Base-by-base conservation (phyloP, 2,329 filamentous ascomycete genomes). In the Lachnellula cervina region DNA sequence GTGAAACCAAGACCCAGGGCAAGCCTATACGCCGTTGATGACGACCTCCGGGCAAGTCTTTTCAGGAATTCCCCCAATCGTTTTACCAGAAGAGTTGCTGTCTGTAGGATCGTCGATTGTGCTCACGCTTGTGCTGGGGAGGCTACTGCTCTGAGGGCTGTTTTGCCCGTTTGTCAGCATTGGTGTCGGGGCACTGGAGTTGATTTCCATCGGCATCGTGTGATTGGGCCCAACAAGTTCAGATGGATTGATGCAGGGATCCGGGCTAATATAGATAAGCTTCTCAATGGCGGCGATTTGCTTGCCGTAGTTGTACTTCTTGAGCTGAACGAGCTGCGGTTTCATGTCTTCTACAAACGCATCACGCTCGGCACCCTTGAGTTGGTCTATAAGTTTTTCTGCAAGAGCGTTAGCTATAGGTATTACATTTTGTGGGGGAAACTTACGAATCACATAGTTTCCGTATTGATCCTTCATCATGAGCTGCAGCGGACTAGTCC, bases 401-500 rank as follows among this genome's bases (percentile, higher is more conserved):
- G 68, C 34, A n/a, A 16, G 9, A 25, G 50, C 46, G 40, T 60
- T 52, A 62, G 32, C 13, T 49, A 9, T 16, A 32, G 7, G 5
- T 16, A 17, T 16, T 25, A n/a, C 9, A 11, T 32, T 32, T 32
- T 21, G 42, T 43, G 13, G 8, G 44, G 11, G 21, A n/a, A 25
- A 84, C 90, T 84, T 83, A 96, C 91, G 93, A 59, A 97, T 88
- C 5, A 97, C 93, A 69, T 97, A 99, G 71, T 99, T 99, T 58
- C 90, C 94, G 70, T 87, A 97, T 61, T 90, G 88, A 69, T 99
- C 93, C 62, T 87, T 89, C 80, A 97, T 91, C 73, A 97, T 79
- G 21, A 81, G 77, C 59, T 87, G 80, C 38, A 97, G 74, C n/a
- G 85, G 82, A 54, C 78, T 86, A 54, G 84, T 83, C 13, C 88